Evolutionary conservation across 257 asterid genomes (phyloP).

Genomic region (Jacaranda copaia): DNA sequence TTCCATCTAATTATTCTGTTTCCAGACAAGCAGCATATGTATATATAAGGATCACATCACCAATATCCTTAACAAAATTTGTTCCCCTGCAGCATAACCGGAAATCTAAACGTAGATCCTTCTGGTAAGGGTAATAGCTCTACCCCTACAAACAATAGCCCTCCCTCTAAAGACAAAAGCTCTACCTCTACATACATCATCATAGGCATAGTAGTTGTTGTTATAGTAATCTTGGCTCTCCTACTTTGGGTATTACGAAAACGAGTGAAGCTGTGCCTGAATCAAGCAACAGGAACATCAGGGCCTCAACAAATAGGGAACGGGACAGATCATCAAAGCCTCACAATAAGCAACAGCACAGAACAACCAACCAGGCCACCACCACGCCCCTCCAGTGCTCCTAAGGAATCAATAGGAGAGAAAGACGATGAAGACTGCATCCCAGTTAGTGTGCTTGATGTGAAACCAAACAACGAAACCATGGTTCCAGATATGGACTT

Average conservation of each 20-base stretch:
- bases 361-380: background rate
- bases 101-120: constrained; percentile 30
- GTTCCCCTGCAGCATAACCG: constrained; percentile 8
- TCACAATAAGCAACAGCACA: background rate
- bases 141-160: too few relatives aligned
- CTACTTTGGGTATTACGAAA: constrained; percentile 6
- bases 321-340: background rate
- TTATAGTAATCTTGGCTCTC: background rate
- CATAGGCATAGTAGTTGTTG: constrained; percentile 32
- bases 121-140: constrained; percentile 13
- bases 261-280: background rate
- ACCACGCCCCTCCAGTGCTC: constrained; percentile 7
- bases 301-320: constrained; percentile 1
- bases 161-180: background rate
- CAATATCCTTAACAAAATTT: background rate
- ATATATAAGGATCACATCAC: too few relatives aligned
- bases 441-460: background rate
- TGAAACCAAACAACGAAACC: background rate
- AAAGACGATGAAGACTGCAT: constrained; percentile 24
- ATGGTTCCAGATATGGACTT: constrained; percentile 25
- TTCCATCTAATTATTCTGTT: background rate
- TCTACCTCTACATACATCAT: background rate
- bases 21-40: background rate
- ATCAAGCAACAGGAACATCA: background rate
- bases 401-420: background rate